Conservation (phyloP, 495 filamentous ascomycete species). For the Platismatia glauca region DNA sequence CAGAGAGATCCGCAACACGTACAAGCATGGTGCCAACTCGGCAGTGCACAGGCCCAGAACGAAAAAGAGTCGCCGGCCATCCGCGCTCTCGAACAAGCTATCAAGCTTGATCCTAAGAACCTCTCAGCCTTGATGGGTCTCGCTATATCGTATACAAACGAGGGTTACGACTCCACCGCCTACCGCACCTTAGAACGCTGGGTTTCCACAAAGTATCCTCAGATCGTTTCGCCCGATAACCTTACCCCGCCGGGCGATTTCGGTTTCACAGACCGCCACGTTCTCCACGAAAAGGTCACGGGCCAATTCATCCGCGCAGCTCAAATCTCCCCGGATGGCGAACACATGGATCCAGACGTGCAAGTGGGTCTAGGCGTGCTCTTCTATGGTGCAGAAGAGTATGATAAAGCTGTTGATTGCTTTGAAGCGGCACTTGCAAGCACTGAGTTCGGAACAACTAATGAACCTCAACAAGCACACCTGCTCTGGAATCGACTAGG, state of each 20-base stretch:
- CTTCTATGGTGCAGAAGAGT: constrained; percentile 96
- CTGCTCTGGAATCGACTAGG: constrained; percentile 97
- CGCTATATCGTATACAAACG: constrained; percentile 97
- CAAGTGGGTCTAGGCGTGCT: constrained; percentile 95
- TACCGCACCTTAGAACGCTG: constrained; percentile 96
- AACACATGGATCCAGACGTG: constrained; percentile 93
- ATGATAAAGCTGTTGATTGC: constrained; percentile 97
- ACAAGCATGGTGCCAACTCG: constrained; percentile 87
- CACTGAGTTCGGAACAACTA: constrained; percentile 67
- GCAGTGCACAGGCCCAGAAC: constrained; percentile 89
- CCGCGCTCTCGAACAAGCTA: constrained; percentile 84
- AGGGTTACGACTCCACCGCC: constrained; percentile 92
- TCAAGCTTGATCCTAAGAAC: constrained; percentile 79
- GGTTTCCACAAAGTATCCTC: constrained; percentile 86
- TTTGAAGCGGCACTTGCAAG: constrained; percentile 82
- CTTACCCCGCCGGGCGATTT: constrained; percentile 64
- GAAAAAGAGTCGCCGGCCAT: constrained; percentile 98
- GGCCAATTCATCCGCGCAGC: constrained; percentile 85
- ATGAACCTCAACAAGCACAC: constrained; percentile 69
- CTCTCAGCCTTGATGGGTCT: constrained; percentile 87
- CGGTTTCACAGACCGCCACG: constrained; percentile 85
- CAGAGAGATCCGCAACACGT: constrained; percentile 81
- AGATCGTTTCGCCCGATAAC: constrained; percentile 57
- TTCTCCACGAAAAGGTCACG: constrained; percentile 83
- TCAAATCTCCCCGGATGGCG: constrained; percentile 77